These are phyloP conservation scores for Backusella tuberculispora DNA, from an alignment of 192 early-diverging fungal genomes.

Conservation along the genomic window DNA sequence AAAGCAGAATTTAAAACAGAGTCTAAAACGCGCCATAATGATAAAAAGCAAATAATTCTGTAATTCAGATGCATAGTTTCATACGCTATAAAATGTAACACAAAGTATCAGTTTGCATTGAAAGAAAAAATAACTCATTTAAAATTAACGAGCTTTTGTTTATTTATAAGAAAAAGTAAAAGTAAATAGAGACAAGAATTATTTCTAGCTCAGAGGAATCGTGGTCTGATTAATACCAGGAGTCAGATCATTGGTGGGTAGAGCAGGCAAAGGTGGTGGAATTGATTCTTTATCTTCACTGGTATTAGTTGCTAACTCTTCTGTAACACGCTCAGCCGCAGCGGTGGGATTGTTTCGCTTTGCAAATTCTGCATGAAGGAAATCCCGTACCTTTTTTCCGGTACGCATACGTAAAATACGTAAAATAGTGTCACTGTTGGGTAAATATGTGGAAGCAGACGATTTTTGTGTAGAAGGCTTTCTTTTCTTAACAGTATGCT, in stretches of 20 bases:
- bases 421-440: slow-evolving; percentile 52
- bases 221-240: not conserved
- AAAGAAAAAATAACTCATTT: not conserved
- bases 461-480: not conserved
- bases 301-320: not conserved
- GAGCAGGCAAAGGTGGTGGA: not conserved
- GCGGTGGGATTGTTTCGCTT: slow-evolving; percentile 35
- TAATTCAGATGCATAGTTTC: no score
- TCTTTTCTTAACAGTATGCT: slow-evolving; percentile 36
- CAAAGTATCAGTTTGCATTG: not conserved
- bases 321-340: not conserved
- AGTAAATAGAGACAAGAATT: not conserved
- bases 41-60: no score
- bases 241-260: slow-evolving; percentile 18
- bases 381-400: slow-evolving; percentile 49
- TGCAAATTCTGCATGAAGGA: slow-evolving; percentile 45
- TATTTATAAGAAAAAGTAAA: not conserved
- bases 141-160: not conserved
- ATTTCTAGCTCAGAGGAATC: slow-evolving; percentile 14
- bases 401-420: slow-evolving; percentile 54
- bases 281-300: not conserved
- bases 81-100: not conserved
- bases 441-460: slow-evolving; percentile 41
- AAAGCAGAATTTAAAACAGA: no score
- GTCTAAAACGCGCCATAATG: no score